Evolutionary conservation across 371 early-diverging fungal species (phyloP).

Genomic region (Syncephalis plumigaleata): DNA sequence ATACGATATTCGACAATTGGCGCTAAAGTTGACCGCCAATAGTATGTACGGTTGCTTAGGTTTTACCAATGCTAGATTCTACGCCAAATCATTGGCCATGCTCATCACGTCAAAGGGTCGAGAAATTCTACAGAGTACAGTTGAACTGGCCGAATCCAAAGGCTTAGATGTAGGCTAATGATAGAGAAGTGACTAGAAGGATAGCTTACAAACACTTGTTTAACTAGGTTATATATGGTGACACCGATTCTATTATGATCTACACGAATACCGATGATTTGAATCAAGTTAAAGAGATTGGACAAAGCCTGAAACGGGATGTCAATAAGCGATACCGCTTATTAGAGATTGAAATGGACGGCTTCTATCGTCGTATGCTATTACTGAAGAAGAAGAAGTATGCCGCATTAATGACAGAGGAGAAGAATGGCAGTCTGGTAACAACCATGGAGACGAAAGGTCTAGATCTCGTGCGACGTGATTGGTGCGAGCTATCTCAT

Average conservation of each 20-base stretch:
- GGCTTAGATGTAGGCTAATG: conserved; percentile 57
- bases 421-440: conserved; percentile 34
- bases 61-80: conserved; percentile 89
- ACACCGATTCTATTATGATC: conserved; percentile 99
- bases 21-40: conserved; percentile 98
- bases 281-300: conserved; percentile 61
- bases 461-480: conserved; percentile 93
- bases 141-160: conserved; percentile 60
- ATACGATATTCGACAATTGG: conserved; percentile 92
- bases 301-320: conserved; percentile 53
- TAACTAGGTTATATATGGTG: conserved; percentile 99
- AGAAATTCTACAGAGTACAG: conserved; percentile 92
- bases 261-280: conserved; percentile 75
- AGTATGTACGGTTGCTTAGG: conserved; percentile 99
- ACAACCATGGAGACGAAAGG: conserved; percentile 89
- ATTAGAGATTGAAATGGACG: conserved; percentile 97
- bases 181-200: neutral
- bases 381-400: conserved; percentile 99
- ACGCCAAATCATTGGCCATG: conserved; percentile 96
- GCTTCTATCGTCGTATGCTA: conserved; percentile 83
- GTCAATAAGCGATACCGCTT: conserved; percentile 88
- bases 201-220: conserved; percentile 1
- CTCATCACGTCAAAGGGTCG: conserved; percentile 96
- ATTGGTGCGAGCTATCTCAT: conserved; percentile 93
- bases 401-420: conserved; percentile 71